phyloP scores from a whole-genome alignment of 306 rosid species.

The Pueraria montana region DNA sequence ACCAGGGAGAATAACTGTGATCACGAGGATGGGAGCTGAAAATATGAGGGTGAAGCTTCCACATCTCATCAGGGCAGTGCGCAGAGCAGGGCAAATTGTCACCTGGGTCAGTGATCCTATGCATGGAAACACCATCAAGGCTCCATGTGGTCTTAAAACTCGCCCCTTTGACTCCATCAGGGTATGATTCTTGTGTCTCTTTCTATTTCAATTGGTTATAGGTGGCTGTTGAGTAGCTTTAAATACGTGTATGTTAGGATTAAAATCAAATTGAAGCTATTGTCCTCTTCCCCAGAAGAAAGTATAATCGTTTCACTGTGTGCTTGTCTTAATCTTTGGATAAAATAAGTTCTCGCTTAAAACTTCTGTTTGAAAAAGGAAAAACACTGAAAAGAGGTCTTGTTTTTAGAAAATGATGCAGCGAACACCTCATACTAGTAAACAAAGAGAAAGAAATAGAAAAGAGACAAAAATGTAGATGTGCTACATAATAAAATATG shows the following conservation, averaged over 20 bases:
- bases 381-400: conserved; percentile 21
- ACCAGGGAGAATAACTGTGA: conserved; percentile 92
- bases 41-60: conserved; percentile 99
- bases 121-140: conserved; percentile 99
- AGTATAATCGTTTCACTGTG: neutral
- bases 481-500: neutral
- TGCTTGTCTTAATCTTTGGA: conserved; percentile 31
- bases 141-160: conserved; percentile 99
- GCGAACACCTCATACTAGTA: neutral
- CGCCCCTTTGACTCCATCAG: conserved; percentile 96
- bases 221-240: neutral
- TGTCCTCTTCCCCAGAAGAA: neutral
- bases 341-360: neutral
- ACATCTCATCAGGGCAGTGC: conserved; percentile 93
- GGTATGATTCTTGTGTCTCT: conserved; percentile 59
- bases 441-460: neutral
- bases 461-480: neutral
- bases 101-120: conserved; percentile 99
- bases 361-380: too few species aligned
- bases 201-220: conserved; percentile 6
- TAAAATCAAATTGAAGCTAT: conserved; percentile 23
- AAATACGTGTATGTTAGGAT: neutral
- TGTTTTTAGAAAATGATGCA: neutral
- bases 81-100: conserved; percentile 89
- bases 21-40: conserved; percentile 99